Evolutionary conservation across 805 yeast genomes (phyloP), one percentile per base, ranked within the genome.

Genomic region (Lipomyces chichibuensis): DNA sequence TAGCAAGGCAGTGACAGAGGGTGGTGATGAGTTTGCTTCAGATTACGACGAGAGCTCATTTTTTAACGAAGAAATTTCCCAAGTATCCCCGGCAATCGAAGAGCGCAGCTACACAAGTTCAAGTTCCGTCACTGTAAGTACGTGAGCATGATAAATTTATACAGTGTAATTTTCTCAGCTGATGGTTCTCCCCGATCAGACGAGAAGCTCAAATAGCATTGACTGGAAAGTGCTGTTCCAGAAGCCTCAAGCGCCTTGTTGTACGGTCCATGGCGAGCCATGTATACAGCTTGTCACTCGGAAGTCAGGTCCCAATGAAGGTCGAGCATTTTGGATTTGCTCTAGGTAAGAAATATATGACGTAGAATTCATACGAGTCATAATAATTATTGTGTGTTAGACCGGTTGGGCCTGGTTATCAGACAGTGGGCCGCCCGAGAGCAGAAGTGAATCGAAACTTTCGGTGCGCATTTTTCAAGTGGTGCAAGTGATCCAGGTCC

Each of bases 311-410:
- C 71, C 75, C 13, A 79, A 79, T 59, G 72, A 74, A 58, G 82
- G 82, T 37, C 74, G 81, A 13, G 72, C 72, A 11, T 80, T 80
- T 64, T 80, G 83, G 83, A 70, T 74, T 8, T 80, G 83, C 62
- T 61, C 73, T 2, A 70, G 78, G 72, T 69, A 59, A 14, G 60
- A 35, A 5, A 4, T 2, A 2, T 27, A 13, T 49, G 6, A 8
- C 5, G 13, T 55, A 32, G 9, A n/a, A n/a, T 29, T 27, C 13
- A 14, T 7, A 59, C 23, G 23, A 60, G 46, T 20, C 63, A 57
- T 25, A 29, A 13, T 29, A 13, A 13, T 14, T 2, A 3, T n/a
- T 23, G 37, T 20, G 32, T 13, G 17, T n/a, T 32, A 57, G 74
- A 57, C 74, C 73, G 2, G 62, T 64, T 32, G 71, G 72, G 7